Conservation (phyloP, 73 alveolate genomes). For the Tetrahymena borealis region DNA sequence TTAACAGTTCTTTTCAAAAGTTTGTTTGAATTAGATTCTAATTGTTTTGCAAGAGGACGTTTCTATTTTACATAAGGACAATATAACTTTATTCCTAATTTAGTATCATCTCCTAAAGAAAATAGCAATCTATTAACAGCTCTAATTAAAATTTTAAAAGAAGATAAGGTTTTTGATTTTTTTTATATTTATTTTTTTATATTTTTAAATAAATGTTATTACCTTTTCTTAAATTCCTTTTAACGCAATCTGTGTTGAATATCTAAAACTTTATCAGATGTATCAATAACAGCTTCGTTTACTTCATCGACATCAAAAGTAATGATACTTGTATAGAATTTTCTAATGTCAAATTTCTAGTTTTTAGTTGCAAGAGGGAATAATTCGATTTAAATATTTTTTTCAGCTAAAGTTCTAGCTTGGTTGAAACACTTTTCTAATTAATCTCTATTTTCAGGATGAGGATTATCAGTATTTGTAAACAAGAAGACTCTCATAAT, state of each 20-base stretch:
- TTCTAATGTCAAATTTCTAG: constrained; percentile 73
- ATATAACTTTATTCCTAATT: constrained; percentile 81
- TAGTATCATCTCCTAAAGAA: constrained; percentile 43
- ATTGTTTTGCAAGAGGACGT: constrained; percentile 78
- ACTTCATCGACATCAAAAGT: constrained; percentile 83
- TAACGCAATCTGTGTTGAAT: constrained; percentile 54
- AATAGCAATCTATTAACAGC: constrained; percentile 26
- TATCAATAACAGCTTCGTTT: constrained; percentile 26
- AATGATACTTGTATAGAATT: constrained; percentile 80
- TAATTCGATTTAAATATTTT: constrained; percentile 87
- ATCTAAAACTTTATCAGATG: constrained; percentile 32
- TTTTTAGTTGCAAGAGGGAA: constrained; percentile 81
- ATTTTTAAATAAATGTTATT: background rate
- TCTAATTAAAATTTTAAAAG: background rate
- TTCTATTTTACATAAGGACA: constrained; percentile 68
- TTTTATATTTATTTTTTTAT: no score
- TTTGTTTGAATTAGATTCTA: constrained; percentile 82
- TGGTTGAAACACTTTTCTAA: constrained; percentile 66
- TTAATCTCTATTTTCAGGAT: constrained; percentile 35
- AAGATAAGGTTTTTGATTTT: no score
- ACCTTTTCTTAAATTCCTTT: constrained; percentile 43
- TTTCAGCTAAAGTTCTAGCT: constrained; percentile 81
- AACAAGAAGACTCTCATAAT: constrained; percentile 89
- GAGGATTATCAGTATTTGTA: constrained; percentile 95
- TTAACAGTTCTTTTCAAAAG: constrained; percentile 65